These are phyloP conservation scores for Monosporozyma solicola DNA, from an alignment of 805 yeast species.

Conservation along the genomic window DNA sequence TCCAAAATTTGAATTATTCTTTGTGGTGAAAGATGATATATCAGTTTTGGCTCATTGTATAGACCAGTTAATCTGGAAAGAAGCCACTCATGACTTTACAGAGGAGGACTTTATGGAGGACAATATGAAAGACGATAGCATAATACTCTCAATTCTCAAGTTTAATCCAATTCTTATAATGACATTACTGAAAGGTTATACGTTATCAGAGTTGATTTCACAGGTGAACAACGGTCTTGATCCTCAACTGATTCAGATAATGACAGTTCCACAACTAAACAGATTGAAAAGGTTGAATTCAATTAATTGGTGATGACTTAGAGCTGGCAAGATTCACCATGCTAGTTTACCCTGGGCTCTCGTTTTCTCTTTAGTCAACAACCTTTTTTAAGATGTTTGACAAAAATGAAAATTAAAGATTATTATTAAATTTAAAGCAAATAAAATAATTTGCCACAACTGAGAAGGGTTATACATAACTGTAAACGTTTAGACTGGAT, in stretches of 20 bases:
- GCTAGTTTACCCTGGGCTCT: background rate
- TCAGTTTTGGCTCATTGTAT: background rate
- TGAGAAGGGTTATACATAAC: background rate
- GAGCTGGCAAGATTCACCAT: background rate
- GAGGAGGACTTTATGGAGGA: background rate
- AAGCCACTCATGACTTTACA: background rate
- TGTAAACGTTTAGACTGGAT: background rate
- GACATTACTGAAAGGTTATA: background rate
- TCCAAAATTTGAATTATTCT: constrained; percentile 6
- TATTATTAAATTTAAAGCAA: background rate
- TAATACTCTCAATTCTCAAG: background rate
- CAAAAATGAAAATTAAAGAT: background rate
- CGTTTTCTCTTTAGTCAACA: background rate
- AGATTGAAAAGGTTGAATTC: background rate
- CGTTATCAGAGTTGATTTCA: background rate
- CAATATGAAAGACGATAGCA: background rate
- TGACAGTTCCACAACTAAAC: background rate
- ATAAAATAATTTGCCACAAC: background rate
- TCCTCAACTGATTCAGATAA: background rate
- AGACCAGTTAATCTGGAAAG: background rate
- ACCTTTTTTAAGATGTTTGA: background rate
- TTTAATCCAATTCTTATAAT: background rate
- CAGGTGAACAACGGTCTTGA: background rate
- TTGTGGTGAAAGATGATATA: background rate
- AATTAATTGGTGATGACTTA: background rate